phyloP scores from a whole-genome alignment of 192 early-diverging fungal genomes.

The Mortierella claussenii region DNA sequence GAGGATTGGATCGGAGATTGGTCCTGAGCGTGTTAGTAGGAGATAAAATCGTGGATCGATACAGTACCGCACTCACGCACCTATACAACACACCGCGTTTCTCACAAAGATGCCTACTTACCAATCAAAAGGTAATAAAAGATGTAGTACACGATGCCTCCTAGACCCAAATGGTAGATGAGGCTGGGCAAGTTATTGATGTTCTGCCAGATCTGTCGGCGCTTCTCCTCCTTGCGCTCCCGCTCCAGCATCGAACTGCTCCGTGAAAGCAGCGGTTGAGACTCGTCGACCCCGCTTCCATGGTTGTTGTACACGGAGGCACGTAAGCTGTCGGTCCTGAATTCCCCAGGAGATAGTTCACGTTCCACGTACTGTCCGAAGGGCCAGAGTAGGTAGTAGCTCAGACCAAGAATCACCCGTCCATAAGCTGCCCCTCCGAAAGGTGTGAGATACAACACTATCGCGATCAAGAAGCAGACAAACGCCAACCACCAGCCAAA shows the following conservation, averaged over 20 bases:
- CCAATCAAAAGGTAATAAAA: constrained; percentile 59
- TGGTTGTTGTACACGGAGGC: constrained; percentile 1
- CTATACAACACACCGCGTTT: no score
- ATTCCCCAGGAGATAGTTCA: constrained; percentile 28
- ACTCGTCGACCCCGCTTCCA: constrained; percentile 26
- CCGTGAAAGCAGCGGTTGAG: constrained; percentile 46
- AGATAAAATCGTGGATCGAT: no score
- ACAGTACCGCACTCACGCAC: no score
- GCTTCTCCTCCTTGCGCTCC: constrained; percentile 15
- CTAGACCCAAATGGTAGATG: constrained; percentile 53
- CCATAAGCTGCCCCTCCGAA: constrained; percentile 66
- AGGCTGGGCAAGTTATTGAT: constrained; percentile 28
- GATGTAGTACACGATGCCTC: constrained; percentile 62
- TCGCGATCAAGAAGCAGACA: constrained; percentile 71
- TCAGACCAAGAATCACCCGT: constrained; percentile 78
- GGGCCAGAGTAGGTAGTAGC: constrained; percentile 92
- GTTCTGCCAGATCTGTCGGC: neutral
- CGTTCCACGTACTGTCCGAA: constrained; percentile 95
- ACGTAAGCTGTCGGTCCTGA: constrained; percentile 27
- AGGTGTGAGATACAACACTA: constrained; percentile 67
- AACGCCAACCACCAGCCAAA: constrained; percentile 93
- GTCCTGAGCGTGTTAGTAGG: neutral
- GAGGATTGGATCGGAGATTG: constrained; percentile 9
- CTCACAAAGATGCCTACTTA: constrained; percentile 15
- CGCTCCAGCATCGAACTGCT: constrained; percentile 33